Evolutionary conservation across 306 rosid species (phyloP), one percentile per base, ranked within the genome.

Genomic region (Citrullus colocynthis): DNA sequence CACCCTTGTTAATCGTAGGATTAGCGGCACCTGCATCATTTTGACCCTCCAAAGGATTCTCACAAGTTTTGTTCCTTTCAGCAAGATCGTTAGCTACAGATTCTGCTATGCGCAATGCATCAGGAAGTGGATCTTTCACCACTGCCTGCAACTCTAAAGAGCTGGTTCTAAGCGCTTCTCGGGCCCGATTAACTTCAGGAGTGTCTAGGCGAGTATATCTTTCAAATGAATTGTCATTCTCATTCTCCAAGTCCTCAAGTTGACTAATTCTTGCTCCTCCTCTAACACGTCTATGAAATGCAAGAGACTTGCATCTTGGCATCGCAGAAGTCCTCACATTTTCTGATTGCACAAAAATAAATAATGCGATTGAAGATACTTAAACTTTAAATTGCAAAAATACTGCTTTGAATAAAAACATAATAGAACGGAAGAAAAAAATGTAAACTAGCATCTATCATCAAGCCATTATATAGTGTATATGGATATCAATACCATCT

Each of bases 91-190:
- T 78, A 78, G 85, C 76, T 74, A 88, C 49, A 55, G 74, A 78
- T 59, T 87, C 92, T 32, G 97, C 82, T 20, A 34, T 36, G 9
- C 21, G 87, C 72, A 95, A 79, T 9, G 91, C 90, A 67, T 81
- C 87, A 2, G 96, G 93, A 84, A 95, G 97, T 74, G 97, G 97
- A 80, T 95, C 97, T 7, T 75, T 86, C 70, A 92, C 93, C 80
- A 75, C 78, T 28, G 86, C 86, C 69, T 69, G 81, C 75, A 92
- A 64, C 83, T 90, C 96, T 75, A 66, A 67, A 75, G 83, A 76
- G 85, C 99, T 92, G 48, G 82, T 84, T 82, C 51, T 86, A 41
- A 95, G 90, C 72, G 96, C 89, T 80, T 92, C 88, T 66, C 54
- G 89, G n/a, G 82, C 85, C 79, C 75, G 83, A 17, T 59, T 77